Percentiles rank a stretch among this genome's conserved stretches.
These are phyloP conservation scores for Tetraselmis striata DNA, from an alignment of 139 green algal species.

Conservation along the genomic window DNA sequence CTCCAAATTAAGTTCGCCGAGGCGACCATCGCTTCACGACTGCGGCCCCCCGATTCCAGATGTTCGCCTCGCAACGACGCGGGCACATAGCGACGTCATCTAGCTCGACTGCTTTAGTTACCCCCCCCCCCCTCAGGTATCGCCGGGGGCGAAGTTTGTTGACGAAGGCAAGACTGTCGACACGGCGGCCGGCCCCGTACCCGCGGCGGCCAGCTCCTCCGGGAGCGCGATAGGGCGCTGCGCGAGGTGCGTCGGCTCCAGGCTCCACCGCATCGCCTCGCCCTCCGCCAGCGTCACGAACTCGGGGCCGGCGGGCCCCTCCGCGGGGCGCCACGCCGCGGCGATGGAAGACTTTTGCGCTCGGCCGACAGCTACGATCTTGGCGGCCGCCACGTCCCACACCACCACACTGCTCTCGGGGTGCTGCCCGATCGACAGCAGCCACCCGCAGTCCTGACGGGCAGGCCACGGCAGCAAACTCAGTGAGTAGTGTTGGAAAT, in stretches of 20 bases:
- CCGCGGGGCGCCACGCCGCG: slow-evolving; percentile 24
- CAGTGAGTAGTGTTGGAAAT: too few species aligned
- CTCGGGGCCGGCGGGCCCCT: slow-evolving; percentile 11
- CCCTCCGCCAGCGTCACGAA: slow-evolving; percentile 39
- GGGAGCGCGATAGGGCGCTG: slow-evolving; percentile 21
- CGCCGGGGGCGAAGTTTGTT: too few species aligned
- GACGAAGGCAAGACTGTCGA: too few species aligned
- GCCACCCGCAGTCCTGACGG: slow-evolving; percentile 19
- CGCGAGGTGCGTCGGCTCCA: slow-evolving; percentile 34
- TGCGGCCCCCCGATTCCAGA: too few species aligned
- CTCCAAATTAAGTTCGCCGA: too few species aligned
- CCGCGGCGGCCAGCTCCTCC: not conserved
- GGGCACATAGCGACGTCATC: too few species aligned
- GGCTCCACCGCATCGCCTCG: slow-evolving; percentile 43
- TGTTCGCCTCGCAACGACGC: too few species aligned
- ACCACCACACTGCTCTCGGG: slow-evolving; percentile 36
- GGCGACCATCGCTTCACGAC: too few species aligned
- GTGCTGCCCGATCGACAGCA: slow-evolving; percentile 24
- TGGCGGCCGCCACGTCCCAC: slow-evolving; percentile 36
- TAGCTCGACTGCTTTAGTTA: too few species aligned
- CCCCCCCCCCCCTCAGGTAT: too few species aligned
- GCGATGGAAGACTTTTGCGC: slow-evolving; percentile 6
- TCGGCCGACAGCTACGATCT: slow-evolving; percentile 27
- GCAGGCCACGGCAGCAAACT: too few species aligned
- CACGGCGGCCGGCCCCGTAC: too few species aligned